Percentiles rank a stretch among this genome's conserved stretches.
These are phyloP conservation scores for Stagonosporopsis vannaccii DNA, from an alignment of 2,329 filamentous ascomycete genomes.

Conservation along the genomic window DNA sequence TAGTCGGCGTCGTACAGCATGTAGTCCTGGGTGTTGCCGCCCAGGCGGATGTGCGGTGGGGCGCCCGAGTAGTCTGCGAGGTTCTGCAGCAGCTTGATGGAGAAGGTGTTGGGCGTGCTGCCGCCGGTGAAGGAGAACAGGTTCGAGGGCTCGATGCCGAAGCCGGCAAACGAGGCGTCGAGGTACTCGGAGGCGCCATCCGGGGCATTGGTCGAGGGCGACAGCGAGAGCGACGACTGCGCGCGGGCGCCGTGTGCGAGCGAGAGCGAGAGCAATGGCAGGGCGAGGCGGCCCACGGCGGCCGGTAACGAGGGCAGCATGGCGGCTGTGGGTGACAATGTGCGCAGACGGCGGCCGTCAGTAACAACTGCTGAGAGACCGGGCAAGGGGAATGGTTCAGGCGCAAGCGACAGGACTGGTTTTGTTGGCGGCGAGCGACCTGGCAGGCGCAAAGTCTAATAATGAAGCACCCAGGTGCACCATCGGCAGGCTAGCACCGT, in stretches of 20 bases:
- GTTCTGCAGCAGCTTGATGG: conserved; percentile 58
- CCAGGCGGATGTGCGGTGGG: conserved; percentile 58
- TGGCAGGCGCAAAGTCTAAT: conserved; percentile 16
- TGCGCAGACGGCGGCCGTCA: conserved; percentile 6
- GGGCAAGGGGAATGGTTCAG: neutral
- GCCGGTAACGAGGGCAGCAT: conserved; percentile 33
- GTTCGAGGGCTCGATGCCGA: conserved; percentile 62
- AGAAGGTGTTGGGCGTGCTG: conserved; percentile 52
- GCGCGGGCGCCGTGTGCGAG: conserved; percentile 32
- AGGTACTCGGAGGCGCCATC: conserved; percentile 46
- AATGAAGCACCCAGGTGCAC: conserved; percentile 14
- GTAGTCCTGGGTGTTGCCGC: conserved; percentile 61
- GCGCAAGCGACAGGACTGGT: conserved; percentile 16
- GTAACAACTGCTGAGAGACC: conserved; percentile 15
- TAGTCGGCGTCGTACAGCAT: conserved; percentile 54
- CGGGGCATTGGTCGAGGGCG: conserved; percentile 38
- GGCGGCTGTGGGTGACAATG: conserved; percentile 11
- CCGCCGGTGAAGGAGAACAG: conserved; percentile 60
- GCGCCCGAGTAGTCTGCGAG: conserved; percentile 58
- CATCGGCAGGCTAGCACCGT: conserved; percentile 15
- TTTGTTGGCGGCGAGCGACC: conserved; percentile 7
- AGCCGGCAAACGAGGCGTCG: conserved; percentile 57
- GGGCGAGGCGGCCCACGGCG: conserved; percentile 11
- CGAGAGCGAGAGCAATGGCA: conserved; percentile 29
- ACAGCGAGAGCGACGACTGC: conserved; percentile 42